phyloP scores from a whole-genome alignment of 78 protist species.

The Guillardia theta region DNA sequence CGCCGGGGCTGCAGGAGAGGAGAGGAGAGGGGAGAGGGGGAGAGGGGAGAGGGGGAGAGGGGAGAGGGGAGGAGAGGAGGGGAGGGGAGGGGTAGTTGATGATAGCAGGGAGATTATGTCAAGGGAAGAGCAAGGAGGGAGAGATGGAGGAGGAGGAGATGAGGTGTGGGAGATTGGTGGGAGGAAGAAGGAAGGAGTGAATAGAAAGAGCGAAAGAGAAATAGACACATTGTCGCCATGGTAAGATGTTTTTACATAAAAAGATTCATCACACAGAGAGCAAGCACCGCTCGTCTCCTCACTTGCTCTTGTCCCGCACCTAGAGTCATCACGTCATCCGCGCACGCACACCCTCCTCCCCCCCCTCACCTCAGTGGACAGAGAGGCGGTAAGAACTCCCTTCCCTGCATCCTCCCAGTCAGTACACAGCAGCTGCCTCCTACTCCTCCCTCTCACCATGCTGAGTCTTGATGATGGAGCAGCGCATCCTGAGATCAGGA shows the following conservation, averaged over 20 bases:
- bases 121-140: not conserved
- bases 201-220: not conserved
- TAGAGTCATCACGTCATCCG: not conserved
- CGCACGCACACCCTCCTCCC: not conserved
- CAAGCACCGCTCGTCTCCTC: too few species aligned
- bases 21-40: not conserved
- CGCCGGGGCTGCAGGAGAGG: not conserved
- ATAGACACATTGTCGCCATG: not conserved
- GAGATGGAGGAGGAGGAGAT: not conserved
- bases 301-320: not conserved
- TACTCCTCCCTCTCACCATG: not conserved
- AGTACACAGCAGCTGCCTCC: not conserved
- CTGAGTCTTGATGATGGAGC: slow-evolving; percentile 19
- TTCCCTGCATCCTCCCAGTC: not conserved
- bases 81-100: not conserved
- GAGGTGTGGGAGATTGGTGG: not conserved
- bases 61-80: not conserved
- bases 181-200: not conserved
- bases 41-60: not conserved
- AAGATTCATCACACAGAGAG: too few species aligned
- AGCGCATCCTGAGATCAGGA: not conserved
- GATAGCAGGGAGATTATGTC: not conserved
- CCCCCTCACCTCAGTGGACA: not conserved
- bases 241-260: too few species aligned
- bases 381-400: slow-evolving; percentile 6